Conservation (phyloP, 2,329 filamentous ascomycete genomes). For the Parastagonospora nodorum region DNA sequence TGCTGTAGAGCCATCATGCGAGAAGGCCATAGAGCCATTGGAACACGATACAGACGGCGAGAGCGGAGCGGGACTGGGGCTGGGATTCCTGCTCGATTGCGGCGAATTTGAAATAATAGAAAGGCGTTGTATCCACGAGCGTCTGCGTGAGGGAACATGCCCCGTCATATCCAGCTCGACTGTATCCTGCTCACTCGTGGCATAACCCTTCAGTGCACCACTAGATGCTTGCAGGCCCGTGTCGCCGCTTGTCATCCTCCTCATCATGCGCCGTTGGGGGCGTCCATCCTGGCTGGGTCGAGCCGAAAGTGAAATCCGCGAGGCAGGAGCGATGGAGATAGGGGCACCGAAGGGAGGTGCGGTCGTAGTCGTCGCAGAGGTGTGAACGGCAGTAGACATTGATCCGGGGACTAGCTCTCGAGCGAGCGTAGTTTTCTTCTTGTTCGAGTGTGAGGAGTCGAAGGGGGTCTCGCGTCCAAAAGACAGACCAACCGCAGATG, state of each 20-base stretch:
- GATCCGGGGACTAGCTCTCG: conserved; percentile 32
- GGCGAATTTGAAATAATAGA: conserved; percentile 70
- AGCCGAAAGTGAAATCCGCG: conserved; percentile 32
- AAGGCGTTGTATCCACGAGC: conserved; percentile 74
- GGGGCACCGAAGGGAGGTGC: conserved; percentile 30
- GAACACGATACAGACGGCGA: conserved; percentile 70
- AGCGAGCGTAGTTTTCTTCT: conserved; percentile 46
- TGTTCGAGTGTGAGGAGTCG: conserved; percentile 39
- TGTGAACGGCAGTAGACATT: conserved; percentile 37
- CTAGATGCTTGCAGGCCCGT: conserved; percentile 23
- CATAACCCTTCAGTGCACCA: conserved; percentile 23
- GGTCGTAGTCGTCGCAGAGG: conserved; percentile 28
- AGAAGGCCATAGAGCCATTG: conserved; percentile 58
- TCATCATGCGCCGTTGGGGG: conserved; percentile 34
- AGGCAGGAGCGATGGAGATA: conserved; percentile 26
- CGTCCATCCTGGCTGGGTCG: conserved; percentile 38
- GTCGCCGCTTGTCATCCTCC: conserved; percentile 41
- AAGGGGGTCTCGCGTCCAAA: conserved; percentile 58
- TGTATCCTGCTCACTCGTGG: conserved; percentile 26
- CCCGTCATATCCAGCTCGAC: conserved; percentile 31
- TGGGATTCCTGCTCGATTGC: conserved; percentile 68
- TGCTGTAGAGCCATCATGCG: conserved; percentile 60
- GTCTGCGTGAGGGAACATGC: conserved; percentile 44
- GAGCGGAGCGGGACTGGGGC: conserved; percentile 68
- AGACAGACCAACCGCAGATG: conserved; percentile 63